These are phyloP conservation scores for Schrenkiella parvula DNA, from an alignment of 345 rosid species.

Conservation along the genomic window DNA sequence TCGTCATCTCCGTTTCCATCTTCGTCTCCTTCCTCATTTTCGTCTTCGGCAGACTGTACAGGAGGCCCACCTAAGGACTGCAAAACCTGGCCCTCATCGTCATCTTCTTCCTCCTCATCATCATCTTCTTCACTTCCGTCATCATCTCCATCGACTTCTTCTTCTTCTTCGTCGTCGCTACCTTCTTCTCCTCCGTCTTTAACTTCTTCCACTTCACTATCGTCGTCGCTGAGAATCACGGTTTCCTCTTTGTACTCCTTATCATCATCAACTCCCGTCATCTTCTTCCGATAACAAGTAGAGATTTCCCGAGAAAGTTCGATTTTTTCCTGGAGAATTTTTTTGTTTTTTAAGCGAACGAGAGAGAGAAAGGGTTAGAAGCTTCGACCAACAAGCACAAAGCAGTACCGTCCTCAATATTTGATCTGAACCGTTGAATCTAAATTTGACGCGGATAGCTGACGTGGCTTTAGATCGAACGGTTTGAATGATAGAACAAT, in stretches of 20 bases:
- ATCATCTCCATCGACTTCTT: constrained; percentile 35
- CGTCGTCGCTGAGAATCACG: constrained; percentile 35
- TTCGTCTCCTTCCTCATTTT: constrained; percentile 54
- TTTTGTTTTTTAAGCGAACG: too few species aligned
- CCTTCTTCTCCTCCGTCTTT: constrained; percentile 41
- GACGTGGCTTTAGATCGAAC: constrained; percentile 51
- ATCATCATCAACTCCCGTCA: constrained; percentile 52
- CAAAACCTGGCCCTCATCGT: constrained; percentile 55
- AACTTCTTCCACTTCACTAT: constrained; percentile 33
- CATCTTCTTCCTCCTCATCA: constrained; percentile 40
- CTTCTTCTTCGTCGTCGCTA: constrained; percentile 45
- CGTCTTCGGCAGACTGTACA: constrained; percentile 47
- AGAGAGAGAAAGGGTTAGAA: constrained; percentile 21
- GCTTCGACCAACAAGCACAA: constrained; percentile 42
- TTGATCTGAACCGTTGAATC: constrained; percentile 57
- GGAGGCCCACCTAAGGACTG: constrained; percentile 56
- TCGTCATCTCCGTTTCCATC: constrained; percentile 51
- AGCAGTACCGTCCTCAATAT: constrained; percentile 51
- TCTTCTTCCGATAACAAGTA: constrained; percentile 10
- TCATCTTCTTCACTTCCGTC: constrained; percentile 44
- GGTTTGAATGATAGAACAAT: constrained; percentile 35
- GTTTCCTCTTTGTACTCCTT: constrained; percentile 40
- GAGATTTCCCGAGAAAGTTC: constrained; percentile 19
- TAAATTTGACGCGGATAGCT: constrained; percentile 40
- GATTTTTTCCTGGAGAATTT: constrained; percentile 14